These are phyloP conservation scores for Saturnispora besseyi DNA, from an alignment of 805 yeast species.

Conservation along the genomic window DNA sequence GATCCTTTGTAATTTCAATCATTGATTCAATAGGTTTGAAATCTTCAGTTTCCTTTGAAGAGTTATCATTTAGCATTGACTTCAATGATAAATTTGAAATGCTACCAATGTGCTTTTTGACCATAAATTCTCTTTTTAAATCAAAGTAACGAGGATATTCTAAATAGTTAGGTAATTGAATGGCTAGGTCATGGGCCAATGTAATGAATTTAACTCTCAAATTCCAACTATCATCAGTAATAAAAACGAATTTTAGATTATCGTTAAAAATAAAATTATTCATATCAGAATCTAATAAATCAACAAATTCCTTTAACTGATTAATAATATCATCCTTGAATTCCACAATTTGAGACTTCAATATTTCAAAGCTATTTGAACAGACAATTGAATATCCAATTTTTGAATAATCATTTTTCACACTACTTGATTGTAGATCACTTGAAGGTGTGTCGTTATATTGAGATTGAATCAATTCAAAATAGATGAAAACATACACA, in stretches of 20 bases:
- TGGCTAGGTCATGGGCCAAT: conserved; percentile 71
- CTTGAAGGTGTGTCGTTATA: neutral
- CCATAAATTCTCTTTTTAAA: conserved; percentile 59
- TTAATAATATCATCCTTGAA: neutral
- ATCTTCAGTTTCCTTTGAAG: neutral
- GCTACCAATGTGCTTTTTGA: conserved; percentile 43
- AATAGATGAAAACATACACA: neutral
- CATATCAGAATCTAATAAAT: neutral
- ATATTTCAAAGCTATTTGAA: neutral
- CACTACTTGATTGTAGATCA: neutral
- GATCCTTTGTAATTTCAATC: conserved; percentile 2
- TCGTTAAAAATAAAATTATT: neutral
- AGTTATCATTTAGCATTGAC: neutral
- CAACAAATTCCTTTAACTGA: neutral
- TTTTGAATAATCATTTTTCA: neutral
- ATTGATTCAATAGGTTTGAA: neutral
- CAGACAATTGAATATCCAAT: neutral
- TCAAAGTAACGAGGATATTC: conserved; percentile 74
- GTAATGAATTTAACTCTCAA: conserved; percentile 69
- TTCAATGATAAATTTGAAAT: conserved; percentile 1
- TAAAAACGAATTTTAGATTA: conserved; percentile 45
- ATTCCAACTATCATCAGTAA: conserved; percentile 59
- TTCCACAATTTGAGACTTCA: neutral
- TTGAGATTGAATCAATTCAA: neutral
- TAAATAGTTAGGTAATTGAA: conserved; percentile 62